Conservation (phyloP, 179 eudicot species). For the Vitellaria paradoxa region DNA sequence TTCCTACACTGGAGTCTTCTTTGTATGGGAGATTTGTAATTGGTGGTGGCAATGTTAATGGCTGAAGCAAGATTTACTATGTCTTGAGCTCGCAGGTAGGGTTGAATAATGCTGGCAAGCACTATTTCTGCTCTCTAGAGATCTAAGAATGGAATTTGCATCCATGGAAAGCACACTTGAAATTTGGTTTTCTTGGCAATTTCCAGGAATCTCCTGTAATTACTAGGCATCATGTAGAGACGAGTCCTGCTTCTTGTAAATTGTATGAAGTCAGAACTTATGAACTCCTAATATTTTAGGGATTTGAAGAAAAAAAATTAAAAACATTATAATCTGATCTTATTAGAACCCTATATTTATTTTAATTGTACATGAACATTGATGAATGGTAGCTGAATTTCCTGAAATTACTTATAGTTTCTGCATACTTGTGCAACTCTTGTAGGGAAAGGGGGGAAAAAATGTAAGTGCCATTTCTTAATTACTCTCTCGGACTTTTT, state of each 20-base stretch:
- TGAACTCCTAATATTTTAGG: constrained; percentile 4
- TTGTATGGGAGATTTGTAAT: constrained; percentile 17
- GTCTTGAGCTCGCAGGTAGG: constrained; percentile 9
- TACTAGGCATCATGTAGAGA: constrained; percentile 27
- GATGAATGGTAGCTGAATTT: constrained; percentile 7
- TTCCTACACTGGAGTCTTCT: constrained; percentile 16
- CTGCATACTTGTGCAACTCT: not conserved
- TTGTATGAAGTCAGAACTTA: constrained; percentile 31
- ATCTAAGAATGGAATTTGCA: not conserved
- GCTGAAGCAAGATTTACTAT: constrained; percentile 14
- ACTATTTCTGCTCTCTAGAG: constrained; percentile 1
- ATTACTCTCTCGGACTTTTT: not conserved
- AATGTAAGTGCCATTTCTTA: not conserved
- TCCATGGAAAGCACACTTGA: constrained; percentile 8
- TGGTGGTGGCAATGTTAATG: constrained; percentile 15
- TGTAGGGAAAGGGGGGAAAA: not conserved
- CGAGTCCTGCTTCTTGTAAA: constrained; percentile 42
- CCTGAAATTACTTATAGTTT: not conserved
- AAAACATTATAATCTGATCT: not conserved
- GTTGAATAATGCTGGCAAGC: constrained; percentile 13
- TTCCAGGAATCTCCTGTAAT: constrained; percentile 23
- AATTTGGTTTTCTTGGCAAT: constrained; percentile 14
- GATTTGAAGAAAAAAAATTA: not conserved
- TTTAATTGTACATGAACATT: not conserved
- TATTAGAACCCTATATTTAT: not conserved